Evolutionary conservation across 2,329 filamentous ascomycete genomes (phyloP).

Genomic region (Colletotrichum sp.): DNA sequence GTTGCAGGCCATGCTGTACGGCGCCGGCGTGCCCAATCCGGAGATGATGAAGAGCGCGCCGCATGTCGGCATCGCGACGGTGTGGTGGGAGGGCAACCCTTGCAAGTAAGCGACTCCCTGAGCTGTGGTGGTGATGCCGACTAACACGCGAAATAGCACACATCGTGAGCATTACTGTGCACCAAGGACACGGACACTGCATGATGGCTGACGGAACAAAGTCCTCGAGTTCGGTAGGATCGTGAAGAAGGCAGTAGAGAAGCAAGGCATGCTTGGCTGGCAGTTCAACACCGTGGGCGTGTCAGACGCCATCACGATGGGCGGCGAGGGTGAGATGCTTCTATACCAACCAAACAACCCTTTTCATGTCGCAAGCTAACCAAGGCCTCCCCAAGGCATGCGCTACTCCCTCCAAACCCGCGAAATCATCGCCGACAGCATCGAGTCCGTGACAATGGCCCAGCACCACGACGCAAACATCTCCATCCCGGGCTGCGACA

Average conservation of each 20-base stretch:
- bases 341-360: background rate
- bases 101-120: slow-evolving; percentile 74
- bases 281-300: slow-evolving; percentile 92
- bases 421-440: slow-evolving; percentile 92
- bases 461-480: slow-evolving; percentile 95
- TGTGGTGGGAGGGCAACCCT: slow-evolving; percentile 98
- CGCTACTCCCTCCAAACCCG: slow-evolving; percentile 88
- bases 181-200: background rate
- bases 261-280: slow-evolving; percentile 90
- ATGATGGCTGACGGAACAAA: slow-evolving; percentile 36
- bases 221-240: slow-evolving; percentile 87
- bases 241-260: slow-evolving; percentile 81
- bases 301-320: slow-evolving; percentile 94
- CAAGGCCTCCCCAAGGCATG: slow-evolving; percentile 68
- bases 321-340: slow-evolving; percentile 71
- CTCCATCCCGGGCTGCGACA: slow-evolving; percentile 92
- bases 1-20: slow-evolving; percentile 87
- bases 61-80: slow-evolving; percentile 87
- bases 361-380: background rate
- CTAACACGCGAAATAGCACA: slow-evolving; percentile 32
- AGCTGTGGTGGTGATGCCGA: background rate
- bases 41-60: slow-evolving; percentile 89
- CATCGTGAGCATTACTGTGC: slow-evolving; percentile 37
- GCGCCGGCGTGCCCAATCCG: slow-evolving; percentile 82
- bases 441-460: slow-evolving; percentile 91